A percentile compares a stretch with the other conserved stretches of the same genome.
These are phyloP conservation scores for Imleria badia DNA, from an alignment of 768 basidiomycete species.

Conservation along the genomic window DNA sequence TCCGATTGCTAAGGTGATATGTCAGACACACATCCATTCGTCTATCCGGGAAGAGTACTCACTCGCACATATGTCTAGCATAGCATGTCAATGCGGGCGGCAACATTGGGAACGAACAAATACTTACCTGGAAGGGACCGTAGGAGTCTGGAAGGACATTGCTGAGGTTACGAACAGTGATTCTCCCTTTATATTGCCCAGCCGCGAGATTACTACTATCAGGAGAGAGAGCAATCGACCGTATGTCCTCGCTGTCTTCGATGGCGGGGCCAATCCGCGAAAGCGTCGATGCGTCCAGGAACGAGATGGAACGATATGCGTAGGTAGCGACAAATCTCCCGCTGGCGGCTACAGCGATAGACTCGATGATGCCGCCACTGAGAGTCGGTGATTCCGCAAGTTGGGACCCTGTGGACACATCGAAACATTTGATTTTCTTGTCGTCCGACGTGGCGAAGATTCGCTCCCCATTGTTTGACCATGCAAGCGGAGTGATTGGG, in stretches of 20 bases:
- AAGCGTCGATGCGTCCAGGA: background rate
- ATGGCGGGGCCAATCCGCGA: background rate
- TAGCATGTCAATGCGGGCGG: too few species aligned
- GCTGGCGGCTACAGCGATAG: background rate
- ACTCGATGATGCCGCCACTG: background rate
- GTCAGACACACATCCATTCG: background rate
- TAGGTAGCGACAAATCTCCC: background rate
- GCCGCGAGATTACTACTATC: background rate
- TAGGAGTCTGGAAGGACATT: conserved; percentile 4
- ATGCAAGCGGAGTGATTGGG: background rate
- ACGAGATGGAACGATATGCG: background rate
- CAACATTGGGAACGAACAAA: background rate
- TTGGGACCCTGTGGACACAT: background rate
- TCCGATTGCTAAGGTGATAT: background rate
- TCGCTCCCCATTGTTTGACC: background rate
- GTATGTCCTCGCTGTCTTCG: background rate
- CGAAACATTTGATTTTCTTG: background rate
- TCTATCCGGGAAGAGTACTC: background rate
- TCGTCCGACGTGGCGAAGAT: background rate
- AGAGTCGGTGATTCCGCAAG: background rate
- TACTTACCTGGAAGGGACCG: background rate
- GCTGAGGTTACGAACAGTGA: background rate
- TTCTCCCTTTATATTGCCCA: background rate
- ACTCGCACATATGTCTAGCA: too few species aligned
- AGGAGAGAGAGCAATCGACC: background rate